Conservation (phyloP, 2,329 filamentous ascomycete genomes). For the Coniochaeta ligniaria region DNA sequence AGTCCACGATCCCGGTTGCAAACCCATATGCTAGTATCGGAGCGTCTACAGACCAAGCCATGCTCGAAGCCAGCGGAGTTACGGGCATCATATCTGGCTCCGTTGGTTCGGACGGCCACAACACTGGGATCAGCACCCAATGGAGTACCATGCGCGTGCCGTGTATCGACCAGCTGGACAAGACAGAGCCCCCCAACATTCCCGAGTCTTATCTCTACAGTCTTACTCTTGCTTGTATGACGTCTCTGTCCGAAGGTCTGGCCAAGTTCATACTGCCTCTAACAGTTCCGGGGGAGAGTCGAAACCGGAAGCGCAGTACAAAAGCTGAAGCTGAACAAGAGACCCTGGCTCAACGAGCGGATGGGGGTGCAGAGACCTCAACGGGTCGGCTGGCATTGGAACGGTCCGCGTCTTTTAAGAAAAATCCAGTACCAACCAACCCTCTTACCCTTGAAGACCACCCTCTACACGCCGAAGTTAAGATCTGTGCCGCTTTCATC, state of each 20-base stretch:
- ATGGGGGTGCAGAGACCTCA: conserved; percentile 17
- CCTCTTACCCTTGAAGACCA: conserved; percentile 71
- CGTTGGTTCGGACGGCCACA: conserved; percentile 57
- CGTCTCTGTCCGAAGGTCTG: conserved; percentile 81
- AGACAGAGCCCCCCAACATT: conserved; percentile 71
- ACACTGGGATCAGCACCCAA: conserved; percentile 76
- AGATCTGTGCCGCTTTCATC: conserved; percentile 73
- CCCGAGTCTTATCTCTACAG: conserved; percentile 95
- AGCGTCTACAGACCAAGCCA: conserved; percentile 68
- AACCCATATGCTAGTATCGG: conserved; percentile 48
- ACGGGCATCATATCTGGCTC: conserved; percentile 78
- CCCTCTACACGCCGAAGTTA: conserved; percentile 62
- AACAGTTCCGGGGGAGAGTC: conserved; percentile 68
- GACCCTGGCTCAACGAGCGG: conserved; percentile 23
- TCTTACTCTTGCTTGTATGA: conserved; percentile 81
- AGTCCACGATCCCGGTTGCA: conserved; percentile 73
- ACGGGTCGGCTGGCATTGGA: conserved; percentile 35
- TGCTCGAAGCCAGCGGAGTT: conserved; percentile 81
- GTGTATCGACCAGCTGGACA: conserved; percentile 92
- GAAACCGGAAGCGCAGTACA: conserved; percentile 40
- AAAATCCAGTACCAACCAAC: conserved; percentile 74
- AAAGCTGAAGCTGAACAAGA: conserved; percentile 36
- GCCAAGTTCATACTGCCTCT: conserved; percentile 90
- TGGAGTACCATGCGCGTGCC: conserved; percentile 86
- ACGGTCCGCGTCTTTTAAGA: conserved; percentile 61